Evolutionary conservation across 1,139 yeast genomes (phyloP).

Genomic region (Kodamaea derodonti): DNA sequence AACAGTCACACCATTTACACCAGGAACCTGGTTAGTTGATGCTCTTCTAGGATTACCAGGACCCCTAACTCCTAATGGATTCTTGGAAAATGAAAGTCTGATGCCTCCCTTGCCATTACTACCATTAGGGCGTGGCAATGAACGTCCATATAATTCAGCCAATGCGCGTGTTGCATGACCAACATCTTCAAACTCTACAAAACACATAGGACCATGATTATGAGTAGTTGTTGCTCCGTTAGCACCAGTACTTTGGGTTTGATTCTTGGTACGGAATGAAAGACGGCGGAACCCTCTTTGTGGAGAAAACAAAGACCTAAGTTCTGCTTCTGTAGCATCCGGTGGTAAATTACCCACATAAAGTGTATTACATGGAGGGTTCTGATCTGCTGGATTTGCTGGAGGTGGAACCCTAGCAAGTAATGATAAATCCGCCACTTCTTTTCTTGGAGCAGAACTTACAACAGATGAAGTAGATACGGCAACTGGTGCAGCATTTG

Average conservation of each 20-base stretch:
- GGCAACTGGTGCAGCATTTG: constrained; percentile 6
- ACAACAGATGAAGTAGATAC: constrained; percentile 6
- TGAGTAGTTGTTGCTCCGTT: constrained; percentile 34
- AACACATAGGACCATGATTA: constrained; percentile 96
- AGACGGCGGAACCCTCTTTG: constrained; percentile 91
- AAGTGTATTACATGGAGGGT: constrained; percentile 95
- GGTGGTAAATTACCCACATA: constrained; percentile 97
- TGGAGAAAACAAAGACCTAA: constrained; percentile 79
- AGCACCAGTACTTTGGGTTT: constrained; percentile 34
- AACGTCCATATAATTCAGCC: constrained; percentile 88
- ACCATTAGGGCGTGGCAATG: constrained; percentile 66
- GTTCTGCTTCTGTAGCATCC: constrained; percentile 91
- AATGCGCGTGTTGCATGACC: constrained; percentile 89
- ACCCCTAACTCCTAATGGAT: constrained; percentile 94
- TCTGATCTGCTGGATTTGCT: constrained; percentile 98
- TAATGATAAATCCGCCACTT: constrained; percentile 67
- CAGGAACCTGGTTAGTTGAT: constrained; percentile 31
- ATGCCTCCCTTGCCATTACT: constrained; percentile 88
- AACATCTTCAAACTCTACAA: constrained; percentile 96
- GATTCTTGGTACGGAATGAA: constrained; percentile 76
- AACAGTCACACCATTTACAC: constrained; percentile 9
- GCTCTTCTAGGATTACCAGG: constrained; percentile 48
- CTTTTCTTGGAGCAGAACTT: constrained; percentile 13
- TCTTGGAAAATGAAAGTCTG: constrained; percentile 86
- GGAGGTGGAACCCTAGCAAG: constrained; percentile 88